Conservation (phyloP, 495 filamentous ascomycete species). For the Cercophora newfieldiana region DNA sequence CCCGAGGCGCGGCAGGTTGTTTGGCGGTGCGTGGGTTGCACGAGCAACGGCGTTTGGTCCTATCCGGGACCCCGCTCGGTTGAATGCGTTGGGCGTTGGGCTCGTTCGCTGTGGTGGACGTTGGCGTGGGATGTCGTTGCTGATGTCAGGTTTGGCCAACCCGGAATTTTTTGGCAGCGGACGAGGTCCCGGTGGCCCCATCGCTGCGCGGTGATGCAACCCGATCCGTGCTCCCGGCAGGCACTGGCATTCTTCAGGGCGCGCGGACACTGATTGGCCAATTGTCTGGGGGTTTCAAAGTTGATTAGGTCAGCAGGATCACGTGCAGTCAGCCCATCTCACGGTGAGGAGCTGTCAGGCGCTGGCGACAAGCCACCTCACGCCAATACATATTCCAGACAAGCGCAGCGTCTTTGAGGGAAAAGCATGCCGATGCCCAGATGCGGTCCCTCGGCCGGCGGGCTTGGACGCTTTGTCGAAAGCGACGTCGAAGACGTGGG, state of each 20-base stretch:
- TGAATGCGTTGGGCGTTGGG: conserved; percentile 1
- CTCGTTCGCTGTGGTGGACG: conserved; percentile 8
- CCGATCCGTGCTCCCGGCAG: background rate
- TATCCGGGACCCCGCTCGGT: background rate
- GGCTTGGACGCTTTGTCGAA: background rate
- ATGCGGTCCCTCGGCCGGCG: background rate
- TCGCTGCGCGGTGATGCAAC: conserved; percentile 22
- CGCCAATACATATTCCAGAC: background rate
- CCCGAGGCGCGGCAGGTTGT: background rate
- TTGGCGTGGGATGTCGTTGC: conserved; percentile 8
- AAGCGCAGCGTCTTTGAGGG: background rate
- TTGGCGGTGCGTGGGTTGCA: background rate
- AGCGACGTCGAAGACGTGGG: background rate
- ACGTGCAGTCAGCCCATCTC: background rate
- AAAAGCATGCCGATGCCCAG: conserved; percentile 11
- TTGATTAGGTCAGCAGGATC: background rate
- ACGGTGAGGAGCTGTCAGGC: background rate
- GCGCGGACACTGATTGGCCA: conserved; percentile 9
- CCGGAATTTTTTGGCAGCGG: conserved; percentile 19
- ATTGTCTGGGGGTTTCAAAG: background rate
- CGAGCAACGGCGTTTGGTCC: background rate
- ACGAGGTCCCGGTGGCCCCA: conserved; percentile 9
- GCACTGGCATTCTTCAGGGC: background rate
- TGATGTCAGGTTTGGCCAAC: conserved; percentile 14
- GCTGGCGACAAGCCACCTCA: background rate